phyloP scores from a whole-genome alignment of 2,329 filamentous ascomycete species.

The Ramularia endophylla region DNA sequence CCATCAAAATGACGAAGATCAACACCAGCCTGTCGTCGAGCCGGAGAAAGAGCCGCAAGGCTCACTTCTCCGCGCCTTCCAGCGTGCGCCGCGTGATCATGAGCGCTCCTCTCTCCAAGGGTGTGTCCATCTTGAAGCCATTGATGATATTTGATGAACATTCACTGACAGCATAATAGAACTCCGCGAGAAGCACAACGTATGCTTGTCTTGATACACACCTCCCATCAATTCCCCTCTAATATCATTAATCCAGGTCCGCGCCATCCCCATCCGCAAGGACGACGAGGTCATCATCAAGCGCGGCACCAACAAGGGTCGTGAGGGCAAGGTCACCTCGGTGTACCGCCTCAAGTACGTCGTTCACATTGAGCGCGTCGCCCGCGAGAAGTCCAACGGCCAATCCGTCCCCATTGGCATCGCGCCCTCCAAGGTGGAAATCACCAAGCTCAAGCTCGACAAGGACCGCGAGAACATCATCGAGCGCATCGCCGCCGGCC shows the following conservation, averaged over 20 bases:
- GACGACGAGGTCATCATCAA: constrained; percentile 77
- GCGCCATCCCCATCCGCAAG: constrained; percentile 94
- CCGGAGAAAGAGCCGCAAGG: constrained; percentile 97
- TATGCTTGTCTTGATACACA: constrained; percentile 45
- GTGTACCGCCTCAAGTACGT: constrained; percentile 99
- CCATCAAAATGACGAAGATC: constrained; percentile 65
- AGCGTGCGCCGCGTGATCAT: constrained; percentile 93
- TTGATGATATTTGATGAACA: constrained; percentile 17
- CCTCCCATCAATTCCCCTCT: constrained; percentile 11
- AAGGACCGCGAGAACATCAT: constrained; percentile 89
- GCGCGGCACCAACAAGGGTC: constrained; percentile 92
- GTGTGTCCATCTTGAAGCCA: constrained; percentile 18
- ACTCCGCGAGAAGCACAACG: constrained; percentile 98
- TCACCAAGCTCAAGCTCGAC: constrained; percentile 98
- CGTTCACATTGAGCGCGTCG: constrained; percentile 94
- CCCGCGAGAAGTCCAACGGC: constrained; percentile 95
- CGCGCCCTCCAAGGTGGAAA: constrained; percentile 93
- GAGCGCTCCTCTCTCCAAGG: constrained; percentile 92
- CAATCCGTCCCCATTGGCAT: constrained; percentile 92
- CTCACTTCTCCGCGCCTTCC: constrained; percentile 94
- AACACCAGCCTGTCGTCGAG: constrained; percentile 66
- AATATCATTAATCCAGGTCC: constrained; percentile 57
- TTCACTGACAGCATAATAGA: constrained; percentile 35
- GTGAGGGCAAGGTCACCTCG: constrained; percentile 95
- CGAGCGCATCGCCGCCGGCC: constrained; percentile 75